Evolutionary conservation across 108 stramenopile species (phyloP), one percentile per base, ranked within the genome.

Genomic region (Cyclostephanos tholiformis): DNA sequence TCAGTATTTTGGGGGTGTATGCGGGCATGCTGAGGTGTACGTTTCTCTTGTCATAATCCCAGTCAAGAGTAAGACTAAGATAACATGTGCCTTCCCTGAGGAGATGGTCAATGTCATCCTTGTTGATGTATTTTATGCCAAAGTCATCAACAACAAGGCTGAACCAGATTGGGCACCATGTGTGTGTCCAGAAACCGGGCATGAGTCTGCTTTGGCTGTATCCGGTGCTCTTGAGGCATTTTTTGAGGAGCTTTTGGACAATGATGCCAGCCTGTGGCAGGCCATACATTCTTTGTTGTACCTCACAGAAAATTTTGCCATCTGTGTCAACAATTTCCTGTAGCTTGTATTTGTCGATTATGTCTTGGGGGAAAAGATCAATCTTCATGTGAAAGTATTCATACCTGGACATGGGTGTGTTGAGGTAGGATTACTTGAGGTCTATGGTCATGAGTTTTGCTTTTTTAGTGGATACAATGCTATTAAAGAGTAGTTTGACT

Each of bases 211-310:
- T 60, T 23, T 60, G 25, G 11, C 1, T 39, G 62, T 76, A 76
- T 22, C 69, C 75, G 29, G 35, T 14, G 7, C 32, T 13, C 58
- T 29, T 39, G 29, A 82, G 74, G 32, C 57, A 39, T 48, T 74
- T 26, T 5, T 49, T 29, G 19, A 85, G 78, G 25, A 56, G 67
- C 30, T 87, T 59, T 49, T 83, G 49, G 71, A 82, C 27, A 74
- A 70, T 12, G 72, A 75, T 12, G 2, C 80, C 85, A 11, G 81
- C 72, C 2, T 56, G 55, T 1, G 55, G 55, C 5, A 56, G 23
- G 1, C 85, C 85, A 43, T 86, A 86, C 85, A 86, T 86, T 23
- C 79, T 82, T 52, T 53, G 66, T 35, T 14, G 10, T 14, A 82
- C 62, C 35, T 59, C 63, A 4, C 62, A 49, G 30, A 73, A 72